Base-by-base conservation (phyloP, 345 rosid genomes). In the Hibiscus mutabilis region DNA sequence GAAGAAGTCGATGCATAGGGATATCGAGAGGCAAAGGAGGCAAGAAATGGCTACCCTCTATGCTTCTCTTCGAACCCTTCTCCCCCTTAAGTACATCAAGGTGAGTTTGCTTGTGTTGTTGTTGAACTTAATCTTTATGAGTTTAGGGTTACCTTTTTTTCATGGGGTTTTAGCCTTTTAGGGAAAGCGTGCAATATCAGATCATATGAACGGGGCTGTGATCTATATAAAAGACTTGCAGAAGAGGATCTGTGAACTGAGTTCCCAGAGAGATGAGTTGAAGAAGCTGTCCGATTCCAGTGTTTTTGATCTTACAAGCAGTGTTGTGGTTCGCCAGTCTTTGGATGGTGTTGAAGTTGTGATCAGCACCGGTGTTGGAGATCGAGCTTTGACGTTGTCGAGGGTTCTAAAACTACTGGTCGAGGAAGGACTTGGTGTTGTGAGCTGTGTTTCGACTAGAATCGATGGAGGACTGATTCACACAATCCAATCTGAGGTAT, bases 21-120 rank as follows among this genome's bases (percentile, higher is more conserved):
- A 91, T 46, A 70, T 82, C 70, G 98, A 94, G 74, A 80, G 81
- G 67, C 91, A 82, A 76, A 78, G 96, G 42, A 83, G 98, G 80
- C 91, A 84, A 76, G 91, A 93, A 73, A 89, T 90, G 97, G 73
- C 92, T 46, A 56, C 82, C 76, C 95, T 88, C 58, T 75, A 78
- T 64, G 61, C 83, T 4, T 76, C 86, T n/a, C 95, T 94, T 53
- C 82, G 93, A 73, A 77, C 86, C 75, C 78, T 87, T 70, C 90
- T 89, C 74, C 95, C 98, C 73, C 84, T 88, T 9, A 84, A 89
- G 66, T 86, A 79, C 69, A 78, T 86, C 81, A 84, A 86, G 93
- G 95, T 88, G 18, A 68, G 22, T 55, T 55, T 4, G 62, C 33
- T 58, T 14, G 3, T 35, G 40, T 40, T 37, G 10, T 40, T 53